These are phyloP conservation scores for Lasiodiplodia sp. DNA, from an alignment of 2,329 filamentous ascomycete genomes.

Conservation along the genomic window DNA sequence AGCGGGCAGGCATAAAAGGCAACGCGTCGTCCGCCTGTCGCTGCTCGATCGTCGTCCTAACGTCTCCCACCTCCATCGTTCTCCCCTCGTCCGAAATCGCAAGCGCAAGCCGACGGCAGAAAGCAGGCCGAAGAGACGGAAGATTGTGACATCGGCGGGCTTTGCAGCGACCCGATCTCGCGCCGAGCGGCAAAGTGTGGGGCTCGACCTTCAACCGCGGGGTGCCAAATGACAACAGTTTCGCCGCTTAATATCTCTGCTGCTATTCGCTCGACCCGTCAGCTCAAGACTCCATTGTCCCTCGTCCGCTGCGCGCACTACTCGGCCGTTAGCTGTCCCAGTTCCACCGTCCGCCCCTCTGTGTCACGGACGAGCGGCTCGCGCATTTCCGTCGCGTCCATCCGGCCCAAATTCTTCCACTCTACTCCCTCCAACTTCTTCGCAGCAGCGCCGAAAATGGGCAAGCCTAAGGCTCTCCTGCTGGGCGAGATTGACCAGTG, in stretches of 20 bases:
- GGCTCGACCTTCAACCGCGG: constrained; percentile 6
- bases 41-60: not conserved
- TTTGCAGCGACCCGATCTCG: constrained; percentile 25
- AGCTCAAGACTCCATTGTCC: not conserved
- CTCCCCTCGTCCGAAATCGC: not conserved
- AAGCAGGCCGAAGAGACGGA: constrained; percentile 3
- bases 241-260: not conserved
- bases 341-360: not conserved
- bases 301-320: not conserved
- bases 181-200: constrained; percentile 17
- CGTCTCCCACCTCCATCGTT: not conserved
- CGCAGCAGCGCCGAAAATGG: constrained; percentile 38
- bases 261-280: not conserved
- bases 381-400: constrained; percentile 8
- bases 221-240: constrained; percentile 4
- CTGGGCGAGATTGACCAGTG: constrained; percentile 71
- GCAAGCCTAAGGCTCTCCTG: constrained; percentile 66
- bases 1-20: not conserved
- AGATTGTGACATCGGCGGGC: constrained; percentile 2
- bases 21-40: not conserved
- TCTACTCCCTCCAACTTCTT: not conserved
- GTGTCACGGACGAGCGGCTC: constrained; percentile 6
- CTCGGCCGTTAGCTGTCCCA: too few species aligned
- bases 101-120: not conserved
- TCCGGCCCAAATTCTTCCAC: not conserved